Conservation (phyloP, 2,329 filamentous ascomycete genomes). For the Corinectria fuckeliana region DNA sequence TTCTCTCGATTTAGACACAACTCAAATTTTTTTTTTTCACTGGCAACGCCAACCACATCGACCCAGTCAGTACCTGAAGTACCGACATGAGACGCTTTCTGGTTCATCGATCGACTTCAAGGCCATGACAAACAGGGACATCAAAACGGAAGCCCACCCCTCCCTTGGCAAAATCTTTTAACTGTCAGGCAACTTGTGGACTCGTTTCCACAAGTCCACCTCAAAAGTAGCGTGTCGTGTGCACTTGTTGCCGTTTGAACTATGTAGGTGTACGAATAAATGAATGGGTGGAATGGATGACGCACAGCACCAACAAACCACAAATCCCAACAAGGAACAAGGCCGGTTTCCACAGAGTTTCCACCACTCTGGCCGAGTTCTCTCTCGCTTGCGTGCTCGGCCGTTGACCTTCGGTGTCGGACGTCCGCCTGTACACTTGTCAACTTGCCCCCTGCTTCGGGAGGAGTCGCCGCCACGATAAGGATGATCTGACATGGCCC, state of each 20-base stretch:
- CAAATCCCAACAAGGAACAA: neutral
- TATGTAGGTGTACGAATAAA: neutral
- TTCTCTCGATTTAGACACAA: constrained; percentile 27
- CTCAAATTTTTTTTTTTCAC: neutral
- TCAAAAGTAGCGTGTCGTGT: no score
- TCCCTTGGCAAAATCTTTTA: neutral
- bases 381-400: constrained; percentile 3
- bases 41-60: neutral
- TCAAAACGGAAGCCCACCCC: neutral
- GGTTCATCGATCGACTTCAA: neutral
- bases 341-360: neutral
- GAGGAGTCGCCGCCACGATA: constrained; percentile 30
- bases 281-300: constrained; percentile 1
- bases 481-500: constrained; percentile 39
- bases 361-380: neutral
- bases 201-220: neutral
- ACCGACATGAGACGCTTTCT: neutral
- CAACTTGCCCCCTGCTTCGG: constrained; percentile 10
- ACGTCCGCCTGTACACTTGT: constrained; percentile 8
- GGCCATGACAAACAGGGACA: neutral
- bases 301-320: constrained; percentile 7
- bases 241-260: constrained; percentile 1
- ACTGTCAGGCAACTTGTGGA: constrained; percentile 9
- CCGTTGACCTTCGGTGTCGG: constrained; percentile 5
- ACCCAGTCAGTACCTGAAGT: neutral